These are phyloP conservation scores for Saussurea involucrata DNA, from an alignment of 129 eudicot species.

Conservation along the genomic window DNA sequence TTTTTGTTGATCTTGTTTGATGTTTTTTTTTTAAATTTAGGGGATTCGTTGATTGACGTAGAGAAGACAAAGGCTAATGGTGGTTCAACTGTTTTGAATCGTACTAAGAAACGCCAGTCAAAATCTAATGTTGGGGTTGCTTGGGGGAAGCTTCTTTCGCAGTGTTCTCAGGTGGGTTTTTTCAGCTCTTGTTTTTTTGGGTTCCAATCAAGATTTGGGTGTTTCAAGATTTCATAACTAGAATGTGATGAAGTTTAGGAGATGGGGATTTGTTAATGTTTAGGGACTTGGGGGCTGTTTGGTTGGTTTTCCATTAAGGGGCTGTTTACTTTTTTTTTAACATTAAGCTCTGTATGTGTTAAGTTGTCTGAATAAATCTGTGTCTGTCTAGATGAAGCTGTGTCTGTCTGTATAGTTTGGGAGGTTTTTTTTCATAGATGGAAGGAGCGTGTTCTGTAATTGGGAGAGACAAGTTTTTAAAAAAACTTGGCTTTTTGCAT, in stretches of 20 bases:
- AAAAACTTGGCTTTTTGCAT: background rate
- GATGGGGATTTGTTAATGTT: background rate
- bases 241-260: background rate
- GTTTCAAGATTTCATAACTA: background rate
- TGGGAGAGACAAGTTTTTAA: background rate
- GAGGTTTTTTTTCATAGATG: too few species aligned
- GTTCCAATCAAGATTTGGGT: background rate
- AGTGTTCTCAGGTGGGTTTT: constrained; percentile 62
- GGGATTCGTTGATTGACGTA: constrained; percentile 42
- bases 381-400: too few species aligned
- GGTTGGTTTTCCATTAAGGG: background rate
- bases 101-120: constrained; percentile 45
- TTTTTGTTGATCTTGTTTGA: background rate
- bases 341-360: background rate
- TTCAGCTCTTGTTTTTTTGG: background rate
- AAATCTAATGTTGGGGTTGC: constrained; percentile 60
- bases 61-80: constrained; percentile 45
- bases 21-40: constrained; percentile 22
- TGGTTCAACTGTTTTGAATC: constrained; percentile 32
- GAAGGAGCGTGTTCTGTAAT: background rate
- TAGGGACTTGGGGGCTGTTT: background rate
- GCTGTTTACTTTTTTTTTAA: too few species aligned
- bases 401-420: too few species aligned
- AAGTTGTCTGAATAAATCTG: too few species aligned
- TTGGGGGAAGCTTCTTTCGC: constrained; percentile 92